Evolutionary conservation across 106 monocot genomes (phyloP), one percentile per base, ranked within the genome.

Genomic region (Acorus gramineus): DNA sequence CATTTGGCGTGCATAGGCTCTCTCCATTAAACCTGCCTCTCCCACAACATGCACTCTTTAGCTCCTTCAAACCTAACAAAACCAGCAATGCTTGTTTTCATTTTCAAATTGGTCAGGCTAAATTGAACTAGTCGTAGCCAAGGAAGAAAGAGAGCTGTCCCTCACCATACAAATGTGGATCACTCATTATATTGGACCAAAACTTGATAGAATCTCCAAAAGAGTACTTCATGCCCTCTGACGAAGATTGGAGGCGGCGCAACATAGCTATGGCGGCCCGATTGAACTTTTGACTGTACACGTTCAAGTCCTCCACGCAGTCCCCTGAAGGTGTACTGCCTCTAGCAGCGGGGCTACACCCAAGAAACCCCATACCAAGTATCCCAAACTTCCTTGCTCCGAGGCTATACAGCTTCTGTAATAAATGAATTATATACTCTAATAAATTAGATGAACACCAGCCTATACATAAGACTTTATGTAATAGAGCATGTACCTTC

Each of bases 361-460:
- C 77, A 8, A 71, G 11, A 2, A n/a, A 3, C n/a, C 62, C 50
- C 59, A 77, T 61, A 49, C 71, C 55, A 44, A 61, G 53, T 4
- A 77, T 10, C 13, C 47, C 65, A 28, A 77, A 77, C 55, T 71
- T 71, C 53, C 77, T 71, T 2, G 71, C 77, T 11, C 77, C 77
- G 46, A 71, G 47, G 46, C 57, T 44, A 54, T 77, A 77, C 9
- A 77, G n/a, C 5, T 44, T 14, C 71, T 76, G 57, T 6, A 0
- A 46, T 2, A 65, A 9, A 52, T 28, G 28, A 28, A 28, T 28
- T 28, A 28, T 28, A 28, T 28, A 28, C 28, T 28, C 28, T 28
- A 28, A 28, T 28, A 1, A 28, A 28, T 28, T 28, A 28, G 28
- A 28, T 28, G 28, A 28, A 28, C 28, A 28, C 28, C 28, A 28